Conservation (phyloP, 1,284 basidiomycete genomes). For the Xerocomus amazonicus region DNA sequence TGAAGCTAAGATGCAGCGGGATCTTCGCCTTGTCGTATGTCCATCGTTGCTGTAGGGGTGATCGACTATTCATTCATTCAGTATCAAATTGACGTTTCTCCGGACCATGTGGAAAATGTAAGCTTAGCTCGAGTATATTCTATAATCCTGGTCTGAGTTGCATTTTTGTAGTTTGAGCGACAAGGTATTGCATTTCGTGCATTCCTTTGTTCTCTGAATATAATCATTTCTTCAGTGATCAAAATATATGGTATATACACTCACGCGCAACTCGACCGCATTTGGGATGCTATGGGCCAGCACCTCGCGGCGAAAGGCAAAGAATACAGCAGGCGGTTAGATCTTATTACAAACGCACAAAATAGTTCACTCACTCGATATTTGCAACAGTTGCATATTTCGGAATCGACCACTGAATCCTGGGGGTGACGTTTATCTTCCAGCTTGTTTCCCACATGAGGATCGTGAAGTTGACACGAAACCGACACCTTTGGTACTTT, state of each 20-base stretch:
- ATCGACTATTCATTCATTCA: conserved; percentile 21
- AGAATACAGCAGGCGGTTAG: conserved; percentile 49
- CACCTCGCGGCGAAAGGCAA: conserved; percentile 52
- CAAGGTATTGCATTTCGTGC: conserved; percentile 42
- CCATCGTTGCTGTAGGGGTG: background rate
- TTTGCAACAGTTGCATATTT: conserved; percentile 40
- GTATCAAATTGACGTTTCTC: conserved; percentile 64
- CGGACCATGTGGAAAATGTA: conserved; percentile 49
- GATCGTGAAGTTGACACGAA: background rate
- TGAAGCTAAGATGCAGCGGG: conserved; percentile 65
- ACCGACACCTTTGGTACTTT: conserved; percentile 10
- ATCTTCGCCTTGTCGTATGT: conserved; percentile 58
- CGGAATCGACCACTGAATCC: conserved; percentile 37
- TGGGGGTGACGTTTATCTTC: conserved; percentile 44
- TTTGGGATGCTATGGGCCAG: conserved; percentile 55
- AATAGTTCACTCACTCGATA: background rate
- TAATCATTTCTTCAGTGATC: conserved; percentile 38
- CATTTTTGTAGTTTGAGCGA: conserved; percentile 41
- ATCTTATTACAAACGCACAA: background rate
- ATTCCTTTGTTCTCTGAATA: background rate
- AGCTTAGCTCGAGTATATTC: conserved; percentile 15
- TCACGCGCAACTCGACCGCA: conserved; percentile 53
- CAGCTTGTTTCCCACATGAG: conserved; percentile 40
- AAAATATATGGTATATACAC: conserved; percentile 64
- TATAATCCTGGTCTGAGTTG: background rate